Evolutionary conservation across 1,284 basidiomycete genomes (phyloP).

Genomic region (Apiotrichum akiyoshidainum): DNA sequence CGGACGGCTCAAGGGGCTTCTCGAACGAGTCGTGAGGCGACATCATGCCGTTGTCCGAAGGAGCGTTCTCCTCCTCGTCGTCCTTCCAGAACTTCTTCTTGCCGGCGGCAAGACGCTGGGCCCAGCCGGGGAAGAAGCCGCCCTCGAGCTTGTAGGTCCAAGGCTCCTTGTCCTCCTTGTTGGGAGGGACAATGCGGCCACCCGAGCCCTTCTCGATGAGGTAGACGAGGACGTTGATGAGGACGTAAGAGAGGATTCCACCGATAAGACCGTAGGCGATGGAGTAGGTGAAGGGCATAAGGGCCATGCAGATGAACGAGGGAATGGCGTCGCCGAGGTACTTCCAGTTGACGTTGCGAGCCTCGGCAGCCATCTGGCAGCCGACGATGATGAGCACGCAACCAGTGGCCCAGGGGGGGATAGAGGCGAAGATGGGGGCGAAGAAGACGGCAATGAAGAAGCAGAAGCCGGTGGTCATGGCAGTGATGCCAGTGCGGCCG

Average conservation of each 20-base stretch:
- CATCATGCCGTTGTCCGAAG: background rate
- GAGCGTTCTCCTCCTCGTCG: constrained; percentile 9
- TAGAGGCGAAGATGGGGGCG: constrained; percentile 81
- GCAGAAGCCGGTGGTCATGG: constrained; percentile 67
- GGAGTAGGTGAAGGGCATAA: constrained; percentile 66
- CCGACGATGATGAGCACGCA: constrained; percentile 83
- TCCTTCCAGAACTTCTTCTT: constrained; percentile 21
- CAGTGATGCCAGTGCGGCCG: constrained; percentile 81
- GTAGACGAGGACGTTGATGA: constrained; percentile 21
- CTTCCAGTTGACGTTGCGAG: constrained; percentile 82
- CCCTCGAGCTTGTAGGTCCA: constrained; percentile 23
- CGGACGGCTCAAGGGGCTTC: background rate
- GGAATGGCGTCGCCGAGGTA: constrained; percentile 82
- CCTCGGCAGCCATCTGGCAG: constrained; percentile 83
- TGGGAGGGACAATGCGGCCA: constrained; percentile 14
- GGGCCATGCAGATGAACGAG: constrained; percentile 71
- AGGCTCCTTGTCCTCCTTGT: constrained; percentile 23
- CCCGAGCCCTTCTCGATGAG: constrained; percentile 12
- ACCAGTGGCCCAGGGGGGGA: constrained; percentile 84
- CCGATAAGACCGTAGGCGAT: constrained; percentile 26
- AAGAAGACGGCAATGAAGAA: constrained; percentile 88
- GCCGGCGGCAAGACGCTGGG: constrained; percentile 12
- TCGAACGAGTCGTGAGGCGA: constrained; percentile 4
- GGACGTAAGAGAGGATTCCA: constrained; percentile 19
- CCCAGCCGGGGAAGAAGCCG: constrained; percentile 22